Percentiles rank a stretch among this genome's conserved stretches.
These are phyloP conservation scores for Oryza brachyantha DNA, from an alignment of 176 grass and related monocot genomes.

Conservation along the genomic window DNA sequence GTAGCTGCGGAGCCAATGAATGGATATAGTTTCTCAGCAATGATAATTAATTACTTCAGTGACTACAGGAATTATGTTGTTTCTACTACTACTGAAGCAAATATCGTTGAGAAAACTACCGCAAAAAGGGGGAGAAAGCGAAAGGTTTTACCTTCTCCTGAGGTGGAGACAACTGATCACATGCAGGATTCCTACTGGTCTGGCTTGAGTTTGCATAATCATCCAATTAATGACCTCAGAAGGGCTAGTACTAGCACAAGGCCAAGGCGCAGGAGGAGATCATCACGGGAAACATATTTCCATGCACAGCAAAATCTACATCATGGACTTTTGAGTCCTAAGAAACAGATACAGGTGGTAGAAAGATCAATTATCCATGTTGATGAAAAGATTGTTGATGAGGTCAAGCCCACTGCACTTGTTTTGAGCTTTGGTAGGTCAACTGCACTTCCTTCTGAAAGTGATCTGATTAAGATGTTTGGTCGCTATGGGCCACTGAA, in stretches of 20 bases:
- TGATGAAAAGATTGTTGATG: constrained; percentile 79
- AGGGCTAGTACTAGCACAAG: constrained; percentile 36
- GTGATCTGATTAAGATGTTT: constrained; percentile 72
- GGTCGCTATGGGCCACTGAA: constrained; percentile 83
- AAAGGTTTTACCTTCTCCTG: constrained; percentile 46
- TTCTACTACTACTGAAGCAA: constrained; percentile 60
- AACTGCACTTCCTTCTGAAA: constrained; percentile 62
- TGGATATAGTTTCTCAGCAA: constrained; percentile 41
- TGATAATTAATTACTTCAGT: constrained; percentile 66
- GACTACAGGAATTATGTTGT: constrained; percentile 75
- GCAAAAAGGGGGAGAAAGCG: constrained; percentile 70
- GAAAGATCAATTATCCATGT: constrained; percentile 87
- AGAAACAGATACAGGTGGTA: constrained; percentile 50
- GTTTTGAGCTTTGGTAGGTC: constrained; percentile 78
- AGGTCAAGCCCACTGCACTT: constrained; percentile 87
- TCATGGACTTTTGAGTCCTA: constrained; percentile 45
- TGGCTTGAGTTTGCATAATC: constrained; percentile 72
- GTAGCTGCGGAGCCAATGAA: constrained; percentile 59
- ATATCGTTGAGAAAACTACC: constrained; percentile 49
- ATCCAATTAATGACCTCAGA: constrained; percentile 46
- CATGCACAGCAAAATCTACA: constrained; percentile 36
- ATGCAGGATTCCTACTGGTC: constrained; percentile 99
- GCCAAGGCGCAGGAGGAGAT: constrained; percentile 46
- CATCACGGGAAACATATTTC: constrained; percentile 27
- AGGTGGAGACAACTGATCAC: constrained; percentile 64